Evolutionary conservation across 768 basidiomycete species (phyloP).

Genomic region (Plicaturopsis crispa): DNA sequence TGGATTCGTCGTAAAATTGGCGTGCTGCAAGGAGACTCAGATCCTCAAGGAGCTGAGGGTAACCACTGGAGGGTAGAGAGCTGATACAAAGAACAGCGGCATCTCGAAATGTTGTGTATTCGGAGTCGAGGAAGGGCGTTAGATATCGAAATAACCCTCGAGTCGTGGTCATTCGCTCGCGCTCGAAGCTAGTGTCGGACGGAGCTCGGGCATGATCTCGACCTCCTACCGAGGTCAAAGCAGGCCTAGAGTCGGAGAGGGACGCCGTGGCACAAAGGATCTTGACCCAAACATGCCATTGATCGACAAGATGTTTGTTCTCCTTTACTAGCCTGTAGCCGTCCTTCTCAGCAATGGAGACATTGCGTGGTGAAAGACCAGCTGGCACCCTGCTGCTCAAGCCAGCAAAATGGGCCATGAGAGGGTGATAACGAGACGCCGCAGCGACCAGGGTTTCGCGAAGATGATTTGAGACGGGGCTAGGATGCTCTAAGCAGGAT

Average conservation of each 20-base stretch:
- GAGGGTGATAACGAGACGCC: conserved; percentile 61
- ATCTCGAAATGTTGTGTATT: conserved; percentile 77
- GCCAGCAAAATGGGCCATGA: conserved; percentile 68
- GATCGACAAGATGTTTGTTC: conserved; percentile 52
- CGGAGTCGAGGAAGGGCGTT: conserved; percentile 82
- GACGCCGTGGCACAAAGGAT: conserved; percentile 78
- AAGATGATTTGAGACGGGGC: conserved; percentile 38
- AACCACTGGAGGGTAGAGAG: conserved; percentile 69
- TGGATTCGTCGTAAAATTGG: conserved; percentile 76
- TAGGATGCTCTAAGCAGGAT: conserved; percentile 40
- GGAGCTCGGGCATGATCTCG: conserved; percentile 65
- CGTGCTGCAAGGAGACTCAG: conserved; percentile 72
- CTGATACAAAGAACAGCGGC: conserved; percentile 86
- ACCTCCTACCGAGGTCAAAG: conserved; percentile 40
- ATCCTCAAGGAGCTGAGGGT: conserved; percentile 79
- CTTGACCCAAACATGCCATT: conserved; percentile 83
- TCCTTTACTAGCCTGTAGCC: conserved; percentile 46
- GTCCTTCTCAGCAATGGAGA: conserved; percentile 38
- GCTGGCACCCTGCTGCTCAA: conserved; percentile 50
- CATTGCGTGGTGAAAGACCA: conserved; percentile 32
- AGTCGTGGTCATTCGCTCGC: conserved; percentile 76
- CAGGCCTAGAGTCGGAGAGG: conserved; percentile 53
- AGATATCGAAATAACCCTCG: conserved; percentile 79
- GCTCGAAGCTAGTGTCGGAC: conserved; percentile 69
- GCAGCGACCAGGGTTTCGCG: conserved; percentile 65